Conservation (phyloP, 2,329 filamentous ascomycete species). For the Rhinocladiella similis region DNA sequence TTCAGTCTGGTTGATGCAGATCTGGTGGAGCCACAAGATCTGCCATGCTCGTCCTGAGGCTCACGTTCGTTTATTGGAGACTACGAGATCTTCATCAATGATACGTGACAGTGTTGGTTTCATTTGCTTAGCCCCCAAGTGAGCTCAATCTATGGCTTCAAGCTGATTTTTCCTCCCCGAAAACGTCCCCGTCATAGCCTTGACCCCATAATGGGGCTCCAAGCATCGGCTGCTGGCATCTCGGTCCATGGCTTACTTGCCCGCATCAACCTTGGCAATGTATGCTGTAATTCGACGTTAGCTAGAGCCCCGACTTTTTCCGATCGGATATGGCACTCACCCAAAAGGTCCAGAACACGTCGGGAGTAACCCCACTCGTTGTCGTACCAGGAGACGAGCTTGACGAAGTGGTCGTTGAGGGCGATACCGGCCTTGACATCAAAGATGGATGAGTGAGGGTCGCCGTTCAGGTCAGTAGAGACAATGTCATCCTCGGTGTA, state of each 20-base stretch:
- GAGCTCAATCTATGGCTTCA: constrained; percentile 18
- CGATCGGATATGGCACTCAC: constrained; percentile 35
- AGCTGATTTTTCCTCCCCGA: constrained; percentile 6
- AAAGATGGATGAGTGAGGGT: constrained; percentile 94
- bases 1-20: background rate
- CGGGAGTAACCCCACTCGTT: constrained; percentile 99
- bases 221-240: background rate
- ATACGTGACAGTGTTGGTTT: constrained; percentile 6
- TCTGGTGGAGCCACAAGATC: background rate
- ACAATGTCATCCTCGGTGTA: constrained; percentile 98
- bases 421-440: constrained; percentile 99
- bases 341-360: constrained; percentile 78
- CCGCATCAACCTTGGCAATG: constrained; percentile 72
- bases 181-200: constrained; percentile 6
- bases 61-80: constrained; percentile 5
- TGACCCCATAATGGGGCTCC: background rate
- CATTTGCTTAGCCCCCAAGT: constrained; percentile 4
- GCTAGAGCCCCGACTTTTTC: constrained; percentile 22
- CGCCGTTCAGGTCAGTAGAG: constrained; percentile 90
- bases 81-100: constrained; percentile 6
- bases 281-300: constrained; percentile 55
- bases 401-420: constrained; percentile 97
- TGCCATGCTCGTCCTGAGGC: background rate
- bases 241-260: constrained; percentile 14
- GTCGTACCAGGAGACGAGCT: constrained; percentile 98